Percentiles rank a stretch among this genome's conserved stretches.
Conservation (phyloP, 768 basidiomycete species). For the Suillus decipiens region DNA sequence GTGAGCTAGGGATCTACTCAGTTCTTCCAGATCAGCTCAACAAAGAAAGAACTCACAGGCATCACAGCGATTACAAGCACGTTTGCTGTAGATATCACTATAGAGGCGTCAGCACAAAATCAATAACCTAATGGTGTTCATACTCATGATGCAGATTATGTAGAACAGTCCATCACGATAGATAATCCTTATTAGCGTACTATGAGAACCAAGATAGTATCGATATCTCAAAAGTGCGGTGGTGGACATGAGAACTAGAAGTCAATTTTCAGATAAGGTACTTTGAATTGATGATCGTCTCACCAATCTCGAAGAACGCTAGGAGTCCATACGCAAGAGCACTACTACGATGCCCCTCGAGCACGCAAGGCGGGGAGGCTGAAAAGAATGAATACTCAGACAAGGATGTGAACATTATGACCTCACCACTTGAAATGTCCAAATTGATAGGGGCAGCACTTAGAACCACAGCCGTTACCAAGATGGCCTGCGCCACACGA, state of each 20-base stretch:
- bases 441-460: neutral
- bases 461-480: neutral
- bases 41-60: neutral
- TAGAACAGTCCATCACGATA: slow-evolving; percentile 10
- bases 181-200: slow-evolving; percentile 4
- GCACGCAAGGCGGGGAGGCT: neutral
- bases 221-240: slow-evolving; percentile 8
- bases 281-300: neutral
- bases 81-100: neutral
- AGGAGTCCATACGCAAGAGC: slow-evolving; percentile 11
- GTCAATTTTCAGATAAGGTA: neutral
- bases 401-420: neutral
- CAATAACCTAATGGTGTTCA: neutral
- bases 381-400: neutral
- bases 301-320: slow-evolving; percentile 9
- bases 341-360: neutral
- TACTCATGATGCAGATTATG: slow-evolving; percentile 2
- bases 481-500: neutral
- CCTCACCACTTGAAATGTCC: neutral
- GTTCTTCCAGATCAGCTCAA: neutral
- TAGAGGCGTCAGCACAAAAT: neutral
- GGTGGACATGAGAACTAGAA: slow-evolving; percentile 6
- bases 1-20: neutral
- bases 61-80: neutral
- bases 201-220: slow-evolving; percentile 6